phyloP scores from a whole-genome alignment of 768 basidiomycete genomes.

The Paxillus involutus region DNA sequence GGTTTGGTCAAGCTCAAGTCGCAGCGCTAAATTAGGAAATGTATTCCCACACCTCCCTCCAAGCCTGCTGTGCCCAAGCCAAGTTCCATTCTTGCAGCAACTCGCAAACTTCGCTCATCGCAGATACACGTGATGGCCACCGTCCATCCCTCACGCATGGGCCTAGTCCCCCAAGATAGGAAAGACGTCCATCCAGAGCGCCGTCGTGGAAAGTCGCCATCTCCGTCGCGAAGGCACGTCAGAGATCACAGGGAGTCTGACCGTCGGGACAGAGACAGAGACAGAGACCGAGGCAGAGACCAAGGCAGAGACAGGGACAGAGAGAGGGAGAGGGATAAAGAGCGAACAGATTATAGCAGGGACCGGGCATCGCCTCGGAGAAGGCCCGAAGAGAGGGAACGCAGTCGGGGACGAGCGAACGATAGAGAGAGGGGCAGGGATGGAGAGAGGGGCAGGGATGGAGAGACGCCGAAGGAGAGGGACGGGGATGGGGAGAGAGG shows the following conservation, averaged over 20 bases:
- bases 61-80: neutral
- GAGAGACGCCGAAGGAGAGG: slow-evolving; percentile 17
- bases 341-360: slow-evolving; percentile 5
- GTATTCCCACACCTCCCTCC: neutral
- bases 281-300: slow-evolving; percentile 23
- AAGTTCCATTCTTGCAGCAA: too few relatives aligned
- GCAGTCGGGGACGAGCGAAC: slow-evolving; percentile 21
- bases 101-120: neutral
- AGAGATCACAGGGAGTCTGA: slow-evolving; percentile 29
- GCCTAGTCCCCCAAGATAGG: slow-evolving; percentile 53
- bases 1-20: too few relatives aligned
- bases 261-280: slow-evolving; percentile 22
- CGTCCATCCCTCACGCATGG: slow-evolving; percentile 72
- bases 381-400: slow-evolving; percentile 8
- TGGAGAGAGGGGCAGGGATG: too few relatives aligned
- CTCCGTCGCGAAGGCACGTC: slow-evolving; percentile 35
- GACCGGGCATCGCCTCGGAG: neutral
- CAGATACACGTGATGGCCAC: slow-evolving; percentile 63
- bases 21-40: too few relatives aligned
- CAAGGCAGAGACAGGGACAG: slow-evolving; percentile 18
- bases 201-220: slow-evolving; percentile 44
- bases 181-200: slow-evolving; percentile 14
- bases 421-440: slow-evolving; percentile 22
- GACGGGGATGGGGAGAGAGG: slow-evolving; percentile 12
- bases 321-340: slow-evolving; percentile 4